Conservation (phyloP, 257 asterid genomes). For the Paulownia fortunei region DNA sequence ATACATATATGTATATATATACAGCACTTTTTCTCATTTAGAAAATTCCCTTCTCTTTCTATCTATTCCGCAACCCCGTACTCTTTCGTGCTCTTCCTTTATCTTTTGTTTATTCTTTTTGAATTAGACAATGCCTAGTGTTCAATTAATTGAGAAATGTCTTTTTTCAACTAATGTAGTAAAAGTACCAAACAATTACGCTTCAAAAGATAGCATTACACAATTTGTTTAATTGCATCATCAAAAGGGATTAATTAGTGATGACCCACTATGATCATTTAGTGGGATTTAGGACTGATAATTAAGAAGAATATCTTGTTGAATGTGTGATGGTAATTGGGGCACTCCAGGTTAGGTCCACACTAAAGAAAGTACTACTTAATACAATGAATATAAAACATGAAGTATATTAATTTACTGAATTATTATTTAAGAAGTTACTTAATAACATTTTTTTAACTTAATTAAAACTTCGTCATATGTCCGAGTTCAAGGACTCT, state of each 20-base stretch:
- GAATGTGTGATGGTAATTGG: slow-evolving; percentile 22
- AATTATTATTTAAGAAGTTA: background rate
- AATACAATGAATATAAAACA: slow-evolving; percentile 10
- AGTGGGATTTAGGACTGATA: slow-evolving; percentile 30
- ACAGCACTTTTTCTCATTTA: background rate
- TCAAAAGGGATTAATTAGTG: slow-evolving; percentile 29
- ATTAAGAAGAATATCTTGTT: slow-evolving; percentile 35
- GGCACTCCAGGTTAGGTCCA: slow-evolving; percentile 34
- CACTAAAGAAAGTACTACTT: slow-evolving; percentile 25
- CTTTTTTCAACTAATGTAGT: no score
- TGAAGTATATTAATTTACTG: background rate
- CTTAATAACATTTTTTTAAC: background rate
- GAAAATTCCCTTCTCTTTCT: background rate
- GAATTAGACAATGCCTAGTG: slow-evolving; percentile 12
- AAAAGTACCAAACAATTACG: no score
- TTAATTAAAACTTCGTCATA: slow-evolving; percentile 20
- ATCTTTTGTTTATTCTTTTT: slow-evolving; percentile 12
- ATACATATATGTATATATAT: background rate
- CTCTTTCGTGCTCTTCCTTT: background rate
- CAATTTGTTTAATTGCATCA: slow-evolving; percentile 6
- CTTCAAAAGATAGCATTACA: no score
- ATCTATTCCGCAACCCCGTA: no score
- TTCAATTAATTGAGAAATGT: slow-evolving; percentile 25
- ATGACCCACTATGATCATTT: slow-evolving; percentile 39
- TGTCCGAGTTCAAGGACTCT: slow-evolving; percentile 38